Conservation (phyloP, 2,329 filamentous ascomycete species). For the Thelonectria olida region DNA sequence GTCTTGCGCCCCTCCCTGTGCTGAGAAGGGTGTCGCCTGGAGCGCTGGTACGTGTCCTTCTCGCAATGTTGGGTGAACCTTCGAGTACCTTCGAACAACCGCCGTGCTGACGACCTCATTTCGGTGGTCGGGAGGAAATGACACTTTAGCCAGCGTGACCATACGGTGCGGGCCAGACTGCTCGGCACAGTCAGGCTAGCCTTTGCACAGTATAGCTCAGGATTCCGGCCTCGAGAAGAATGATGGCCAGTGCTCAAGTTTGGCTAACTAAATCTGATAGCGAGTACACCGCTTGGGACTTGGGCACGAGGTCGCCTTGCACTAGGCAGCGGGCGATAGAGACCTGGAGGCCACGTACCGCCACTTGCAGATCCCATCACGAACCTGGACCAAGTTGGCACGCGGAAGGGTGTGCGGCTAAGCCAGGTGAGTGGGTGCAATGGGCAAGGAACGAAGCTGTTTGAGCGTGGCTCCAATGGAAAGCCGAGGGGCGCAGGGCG, state of each 20-base stretch:
- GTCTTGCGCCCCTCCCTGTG: not conserved
- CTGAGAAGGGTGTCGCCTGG: slow-evolving; percentile 17
- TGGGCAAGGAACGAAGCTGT: slow-evolving; percentile 11
- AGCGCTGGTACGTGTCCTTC: slow-evolving; percentile 33
- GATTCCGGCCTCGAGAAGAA: slow-evolving; percentile 9
- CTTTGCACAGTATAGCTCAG: slow-evolving; percentile 15
- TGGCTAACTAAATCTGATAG: slow-evolving; percentile 30
- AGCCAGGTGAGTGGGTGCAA: slow-evolving; percentile 33
- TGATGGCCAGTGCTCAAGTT: slow-evolving; percentile 22
- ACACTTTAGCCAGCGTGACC: slow-evolving; percentile 40
- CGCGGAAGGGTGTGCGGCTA: slow-evolving; percentile 35
- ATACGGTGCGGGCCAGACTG: slow-evolving; percentile 28
- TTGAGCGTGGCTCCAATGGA: slow-evolving; percentile 41
- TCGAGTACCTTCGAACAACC: slow-evolving; percentile 35
- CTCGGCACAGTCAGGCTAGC: slow-evolving; percentile 13
- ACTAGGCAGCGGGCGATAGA: not conserved
- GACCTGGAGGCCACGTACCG: slow-evolving; percentile 31
- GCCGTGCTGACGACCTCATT: slow-evolving; percentile 23
- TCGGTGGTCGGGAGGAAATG: slow-evolving; percentile 37
- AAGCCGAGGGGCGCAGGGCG: slow-evolving; percentile 21
- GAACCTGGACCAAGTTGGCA: slow-evolving; percentile 10
- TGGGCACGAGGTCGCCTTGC: slow-evolving; percentile 26
- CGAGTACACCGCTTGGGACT: slow-evolving; percentile 36
- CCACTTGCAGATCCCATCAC: slow-evolving; percentile 37
- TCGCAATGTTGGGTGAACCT: slow-evolving; percentile 30